Base-by-base conservation (phyloP, 2,329 filamentous ascomycete genomes). In the Cordyceps javanica region DNA sequence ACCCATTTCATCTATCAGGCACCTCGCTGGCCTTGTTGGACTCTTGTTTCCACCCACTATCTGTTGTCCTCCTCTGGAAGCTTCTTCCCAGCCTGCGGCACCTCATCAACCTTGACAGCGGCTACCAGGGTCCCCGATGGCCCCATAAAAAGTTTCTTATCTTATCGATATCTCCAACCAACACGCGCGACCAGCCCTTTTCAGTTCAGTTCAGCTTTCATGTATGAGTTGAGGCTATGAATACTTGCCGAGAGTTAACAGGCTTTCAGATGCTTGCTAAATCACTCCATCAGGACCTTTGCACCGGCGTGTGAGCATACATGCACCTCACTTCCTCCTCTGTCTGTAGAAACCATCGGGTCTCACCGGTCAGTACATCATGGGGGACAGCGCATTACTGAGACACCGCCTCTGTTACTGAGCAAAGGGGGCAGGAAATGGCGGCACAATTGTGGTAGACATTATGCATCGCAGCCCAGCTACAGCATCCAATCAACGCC, bases 91-190 rank as follows among this genome's bases (percentile, higher is more conserved):
- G 21, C 6, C 32, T 46, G 13, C 39, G 30, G 30, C 30, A 32
- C 30, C 30, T 23, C 39, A 38, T 6, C 21, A 11, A 21, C 38
- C 19, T 30, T 48, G 52, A 48, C 44, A 56, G 28, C 53, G 32
- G 34, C 53, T 44, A 56, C 44, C 32, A 56, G 25, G 53, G 53
- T 56, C 34, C 44, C 53, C 52, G 36, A 23, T 9, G 5, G 42
- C 23, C 34, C 53, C 42, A 39, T 41, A 21, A 56, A 41, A 56
- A 49, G 2, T 32, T 23, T 38, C 42, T 56, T 41, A 56, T 48
- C 44, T 56, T 41, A 56, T 41, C 44, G 44, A 19, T 32, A 10
- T 38, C 30, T 26, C 19, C 9, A 16, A 56, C 53, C 53, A 56
- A 56, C 53, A 56, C 52, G 16, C 28, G 13, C 8, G n/a, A n/a